Conservation (phyloP, 1,284 basidiomycete species). For the Anthracocystis walkeri region DNA sequence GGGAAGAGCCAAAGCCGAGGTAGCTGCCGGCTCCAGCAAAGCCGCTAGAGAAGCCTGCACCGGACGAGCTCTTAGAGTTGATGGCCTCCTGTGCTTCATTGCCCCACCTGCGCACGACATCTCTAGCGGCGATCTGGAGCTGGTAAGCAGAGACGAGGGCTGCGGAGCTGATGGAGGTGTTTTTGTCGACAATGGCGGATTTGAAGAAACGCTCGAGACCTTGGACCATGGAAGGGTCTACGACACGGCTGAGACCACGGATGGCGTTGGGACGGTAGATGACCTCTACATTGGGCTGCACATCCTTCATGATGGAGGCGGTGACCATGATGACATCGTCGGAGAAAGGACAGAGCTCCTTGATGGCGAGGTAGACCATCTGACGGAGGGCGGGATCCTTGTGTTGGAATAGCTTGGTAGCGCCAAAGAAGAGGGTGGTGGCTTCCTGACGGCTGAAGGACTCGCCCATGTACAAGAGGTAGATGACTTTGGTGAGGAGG, state of each 20-base stretch:
- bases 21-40: constrained; percentile 73
- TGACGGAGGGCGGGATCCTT: constrained; percentile 97
- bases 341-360: constrained; percentile 93
- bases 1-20: constrained; percentile 59
- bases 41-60: constrained; percentile 50
- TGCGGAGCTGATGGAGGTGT: constrained; percentile 93
- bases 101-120: constrained; percentile 89
- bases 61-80: constrained; percentile 71
- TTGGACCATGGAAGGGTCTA: constrained; percentile 97
- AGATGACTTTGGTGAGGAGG: constrained; percentile 94
- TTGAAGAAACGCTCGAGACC: constrained; percentile 99
- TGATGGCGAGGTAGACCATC: constrained; percentile 98
- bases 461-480: constrained; percentile 95
- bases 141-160: constrained; percentile 98
- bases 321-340: constrained; percentile 99
- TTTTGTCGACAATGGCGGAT: constrained; percentile 97
- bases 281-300: constrained; percentile 98
- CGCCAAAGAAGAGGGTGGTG: constrained; percentile 97
- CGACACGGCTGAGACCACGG: constrained; percentile 93
- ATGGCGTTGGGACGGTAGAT: constrained; percentile 99
- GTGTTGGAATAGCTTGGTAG: constrained; percentile 98
- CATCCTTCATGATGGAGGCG: constrained; percentile 99
- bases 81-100: constrained; percentile 98
- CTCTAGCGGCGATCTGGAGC: constrained; percentile 89
- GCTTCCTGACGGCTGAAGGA: constrained; percentile 95